These are phyloP conservation scores for Kewa caespitosa DNA, from an alignment of 179 eudicot genomes.

Conservation along the genomic window DNA sequence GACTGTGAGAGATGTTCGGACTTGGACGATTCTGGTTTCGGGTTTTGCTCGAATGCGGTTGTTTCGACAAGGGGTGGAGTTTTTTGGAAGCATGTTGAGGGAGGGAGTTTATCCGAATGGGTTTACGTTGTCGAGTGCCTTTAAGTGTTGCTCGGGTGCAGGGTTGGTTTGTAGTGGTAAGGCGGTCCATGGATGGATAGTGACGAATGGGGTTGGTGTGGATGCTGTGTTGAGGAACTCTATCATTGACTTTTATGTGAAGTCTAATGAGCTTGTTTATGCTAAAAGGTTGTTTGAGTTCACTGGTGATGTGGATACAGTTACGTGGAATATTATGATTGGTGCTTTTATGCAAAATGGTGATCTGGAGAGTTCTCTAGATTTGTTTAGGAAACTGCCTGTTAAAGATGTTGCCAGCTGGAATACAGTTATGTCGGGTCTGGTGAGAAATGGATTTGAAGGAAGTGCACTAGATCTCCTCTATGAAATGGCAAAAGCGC, in stretches of 20 bases:
- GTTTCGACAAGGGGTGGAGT: constrained; percentile 41
- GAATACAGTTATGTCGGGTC: constrained; percentile 78
- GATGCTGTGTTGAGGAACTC: constrained; percentile 69
- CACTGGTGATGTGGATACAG: constrained; percentile 43
- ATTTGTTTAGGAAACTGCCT: constrained; percentile 53
- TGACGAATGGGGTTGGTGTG: constrained; percentile 42
- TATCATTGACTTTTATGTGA: constrained; percentile 67
- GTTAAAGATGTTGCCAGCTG: constrained; percentile 58
- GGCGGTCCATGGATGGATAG: constrained; percentile 65
- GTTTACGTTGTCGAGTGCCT: constrained; percentile 69
- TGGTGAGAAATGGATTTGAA: constrained; percentile 50
- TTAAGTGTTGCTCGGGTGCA: constrained; percentile 63
- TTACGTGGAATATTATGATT: constrained; percentile 79
- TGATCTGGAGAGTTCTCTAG: constrained; percentile 47
- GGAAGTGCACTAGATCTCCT: constrained; percentile 53
- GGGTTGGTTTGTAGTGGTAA: constrained; percentile 47
- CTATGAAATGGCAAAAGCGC: constrained; percentile 51
- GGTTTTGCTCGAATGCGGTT: constrained; percentile 50
- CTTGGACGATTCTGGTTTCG: constrained; percentile 73
- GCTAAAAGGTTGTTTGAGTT: constrained; percentile 51
- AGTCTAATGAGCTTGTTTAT: constrained; percentile 46
- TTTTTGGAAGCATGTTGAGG: constrained; percentile 49
- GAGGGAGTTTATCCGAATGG: constrained; percentile 61
- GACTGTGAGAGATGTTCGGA: constrained; percentile 61
- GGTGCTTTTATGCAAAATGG: constrained; percentile 44